These are phyloP conservation scores for Trichoderma aggressivum DNA, from an alignment of 2,329 filamentous ascomycete genomes.

Conservation along the genomic window DNA sequence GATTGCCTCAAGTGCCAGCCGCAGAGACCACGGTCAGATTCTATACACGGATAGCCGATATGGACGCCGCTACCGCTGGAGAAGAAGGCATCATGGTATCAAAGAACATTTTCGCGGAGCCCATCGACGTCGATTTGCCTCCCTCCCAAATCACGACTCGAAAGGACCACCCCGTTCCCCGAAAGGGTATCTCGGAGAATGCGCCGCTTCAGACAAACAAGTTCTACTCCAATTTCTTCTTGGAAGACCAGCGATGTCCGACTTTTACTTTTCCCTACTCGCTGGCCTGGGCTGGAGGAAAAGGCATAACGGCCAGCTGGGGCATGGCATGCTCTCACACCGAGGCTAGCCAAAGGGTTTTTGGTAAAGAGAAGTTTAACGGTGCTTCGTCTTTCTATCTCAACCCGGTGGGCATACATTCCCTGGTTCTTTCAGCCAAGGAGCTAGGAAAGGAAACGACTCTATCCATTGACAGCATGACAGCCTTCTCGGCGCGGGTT, in stretches of 20 bases:
- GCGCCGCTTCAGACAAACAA: constrained; percentile 70
- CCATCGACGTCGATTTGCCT: constrained; percentile 52
- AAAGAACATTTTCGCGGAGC: constrained; percentile 52
- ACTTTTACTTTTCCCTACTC: constrained; percentile 76
- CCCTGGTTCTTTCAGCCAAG: constrained; percentile 71
- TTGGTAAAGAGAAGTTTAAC: constrained; percentile 54
- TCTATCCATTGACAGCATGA: constrained; percentile 52
- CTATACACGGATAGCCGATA: not conserved
- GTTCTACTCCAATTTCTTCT: constrained; percentile 77
- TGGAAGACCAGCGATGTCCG: constrained; percentile 66
- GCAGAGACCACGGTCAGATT: not conserved
- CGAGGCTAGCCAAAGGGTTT: constrained; percentile 64
- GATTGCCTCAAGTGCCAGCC: not conserved
- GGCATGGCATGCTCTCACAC: constrained; percentile 76
- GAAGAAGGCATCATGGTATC: constrained; percentile 27
- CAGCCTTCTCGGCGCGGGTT: constrained; percentile 61
- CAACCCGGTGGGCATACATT: constrained; percentile 79
- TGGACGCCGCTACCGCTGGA: not conserved
- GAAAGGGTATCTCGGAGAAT: constrained; percentile 46
- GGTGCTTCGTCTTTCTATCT: constrained; percentile 69
- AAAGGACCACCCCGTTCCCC: constrained; percentile 57
- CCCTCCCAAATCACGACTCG: constrained; percentile 45
- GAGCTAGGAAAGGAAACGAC: constrained; percentile 64
- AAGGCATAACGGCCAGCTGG: constrained; percentile 62
- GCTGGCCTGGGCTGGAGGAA: constrained; percentile 63